Evolutionary conservation across 1,139 yeast species (phyloP).

Genomic region (Debaryomycetaceae sp.): DNA sequence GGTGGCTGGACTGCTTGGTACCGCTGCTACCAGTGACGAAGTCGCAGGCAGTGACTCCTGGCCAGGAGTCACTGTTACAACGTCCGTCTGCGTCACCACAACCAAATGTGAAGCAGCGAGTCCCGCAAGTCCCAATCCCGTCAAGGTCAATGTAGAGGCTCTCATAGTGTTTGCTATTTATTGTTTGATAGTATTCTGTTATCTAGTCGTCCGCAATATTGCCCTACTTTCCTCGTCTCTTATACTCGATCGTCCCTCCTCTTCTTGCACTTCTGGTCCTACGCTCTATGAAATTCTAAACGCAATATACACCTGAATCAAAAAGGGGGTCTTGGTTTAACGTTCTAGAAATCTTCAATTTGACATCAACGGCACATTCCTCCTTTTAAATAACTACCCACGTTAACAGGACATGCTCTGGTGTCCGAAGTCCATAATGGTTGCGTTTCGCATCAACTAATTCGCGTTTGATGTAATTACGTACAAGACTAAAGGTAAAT

Average conservation of each 20-base stretch:
- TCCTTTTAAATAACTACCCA: neutral
- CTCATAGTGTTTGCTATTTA: neutral
- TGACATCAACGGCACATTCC: neutral
- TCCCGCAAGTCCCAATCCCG: neutral
- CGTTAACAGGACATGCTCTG: neutral
- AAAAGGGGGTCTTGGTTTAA: neutral
- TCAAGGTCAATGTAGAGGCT: neutral
- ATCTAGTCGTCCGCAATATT: too few species aligned
- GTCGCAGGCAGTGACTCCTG: neutral
- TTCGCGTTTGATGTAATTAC: neutral
- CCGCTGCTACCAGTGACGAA: neutral
- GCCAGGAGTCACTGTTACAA: neutral
- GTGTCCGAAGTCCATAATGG: neutral
- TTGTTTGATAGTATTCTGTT: too few species aligned
- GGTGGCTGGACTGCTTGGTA: neutral
- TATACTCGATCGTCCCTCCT: neutral
- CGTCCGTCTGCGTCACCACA: neutral
- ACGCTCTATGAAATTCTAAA: neutral
- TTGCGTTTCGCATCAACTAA: neutral
- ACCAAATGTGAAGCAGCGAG: neutral
- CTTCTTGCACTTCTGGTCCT: neutral
- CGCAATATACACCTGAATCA: neutral
- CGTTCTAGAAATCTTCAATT: neutral
- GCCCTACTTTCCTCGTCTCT: neutral
- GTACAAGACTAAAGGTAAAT: neutral